Conservation (phyloP, 2,329 filamentous ascomycete species). For the Clonostachys sp. region DNA sequence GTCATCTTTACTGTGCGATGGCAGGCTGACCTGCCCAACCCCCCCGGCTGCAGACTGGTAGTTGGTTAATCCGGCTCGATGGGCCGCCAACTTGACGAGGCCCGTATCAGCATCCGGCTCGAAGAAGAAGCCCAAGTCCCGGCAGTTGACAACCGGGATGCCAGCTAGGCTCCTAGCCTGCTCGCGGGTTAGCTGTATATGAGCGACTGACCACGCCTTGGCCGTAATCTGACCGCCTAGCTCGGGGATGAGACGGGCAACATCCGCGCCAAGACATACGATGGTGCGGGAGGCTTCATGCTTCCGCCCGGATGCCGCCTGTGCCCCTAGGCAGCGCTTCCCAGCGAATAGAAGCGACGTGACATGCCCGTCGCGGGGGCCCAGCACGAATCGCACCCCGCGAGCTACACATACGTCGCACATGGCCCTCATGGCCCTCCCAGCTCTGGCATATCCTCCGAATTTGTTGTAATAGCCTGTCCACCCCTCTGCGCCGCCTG, state of each 20-base stretch:
- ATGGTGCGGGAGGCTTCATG: slow-evolving; percentile 34
- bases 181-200: slow-evolving; percentile 49
- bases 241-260: slow-evolving; percentile 40
- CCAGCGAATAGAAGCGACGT: too few relatives aligned
- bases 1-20: too few relatives aligned
- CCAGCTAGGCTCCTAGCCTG: slow-evolving; percentile 49
- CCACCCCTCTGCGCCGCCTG: too few relatives aligned
- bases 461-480: too few relatives aligned
- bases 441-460: too few relatives aligned
- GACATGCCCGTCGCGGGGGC: too few relatives aligned
- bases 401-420: too few relatives aligned
- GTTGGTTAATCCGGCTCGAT: slow-evolving; percentile 49
- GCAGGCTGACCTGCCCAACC: slow-evolving; percentile 12
- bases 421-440: too few relatives aligned
- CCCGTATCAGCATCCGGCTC: slow-evolving; percentile 56
- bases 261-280: slow-evolving; percentile 46
- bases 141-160: slow-evolving; percentile 55
- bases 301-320: slow-evolving; percentile 11
- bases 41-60: slow-evolving; percentile 23
- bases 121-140: slow-evolving; percentile 62
- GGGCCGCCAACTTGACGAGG: slow-evolving; percentile 55
- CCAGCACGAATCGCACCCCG: too few relatives aligned
- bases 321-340: slow-evolving; percentile 17
- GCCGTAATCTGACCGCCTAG: slow-evolving; percentile 46
- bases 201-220: slow-evolving; percentile 55